phyloP scores from a whole-genome alignment of 2,329 filamentous ascomycete species.

The Ophiosphaerella korrae region DNA sequence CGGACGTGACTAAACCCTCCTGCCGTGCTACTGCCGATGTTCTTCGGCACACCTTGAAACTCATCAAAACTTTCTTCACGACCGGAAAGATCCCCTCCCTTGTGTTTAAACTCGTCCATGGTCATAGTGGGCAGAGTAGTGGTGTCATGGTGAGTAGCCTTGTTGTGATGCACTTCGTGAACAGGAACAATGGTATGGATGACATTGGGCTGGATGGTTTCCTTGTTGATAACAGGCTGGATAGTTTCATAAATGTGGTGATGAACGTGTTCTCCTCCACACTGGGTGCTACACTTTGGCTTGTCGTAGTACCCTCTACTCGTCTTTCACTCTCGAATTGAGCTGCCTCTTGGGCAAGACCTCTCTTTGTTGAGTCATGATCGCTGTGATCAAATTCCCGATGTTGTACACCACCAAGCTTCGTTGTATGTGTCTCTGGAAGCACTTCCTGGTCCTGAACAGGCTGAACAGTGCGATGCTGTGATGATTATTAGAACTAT shows the following conservation, averaged over 20 bases:
- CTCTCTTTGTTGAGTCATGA: conserved; percentile 42
- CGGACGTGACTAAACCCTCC: conserved; percentile 21
- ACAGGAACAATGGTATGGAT: conserved; percentile 74
- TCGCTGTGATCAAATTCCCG: conserved; percentile 67
- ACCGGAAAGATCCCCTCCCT: conserved; percentile 61
- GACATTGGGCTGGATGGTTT: conserved; percentile 69
- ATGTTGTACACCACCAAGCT: conserved; percentile 64
- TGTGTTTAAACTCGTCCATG: conserved; percentile 66
- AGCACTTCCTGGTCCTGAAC: conserved; percentile 60
- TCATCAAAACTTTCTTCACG: conserved; percentile 62
- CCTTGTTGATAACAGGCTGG: conserved; percentile 73
- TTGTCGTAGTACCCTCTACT: conserved; percentile 56
- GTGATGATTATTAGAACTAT: no score
- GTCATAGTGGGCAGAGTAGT: conserved; percentile 68
- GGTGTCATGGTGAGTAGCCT: conserved; percentile 68
- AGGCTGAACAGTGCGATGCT: conserved; percentile 70
- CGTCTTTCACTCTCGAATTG: conserved; percentile 59
- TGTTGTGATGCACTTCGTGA: conserved; percentile 73
- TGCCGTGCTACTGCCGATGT: conserved; percentile 45
- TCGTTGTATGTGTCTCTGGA: conserved; percentile 68
- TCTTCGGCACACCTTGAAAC: conserved; percentile 66
- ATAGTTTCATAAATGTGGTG: conserved; percentile 71
- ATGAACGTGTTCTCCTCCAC: conserved; percentile 67
- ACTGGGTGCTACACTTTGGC: conserved; percentile 53
- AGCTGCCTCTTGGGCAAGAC: conserved; percentile 54